A percentile compares a stretch with the other conserved stretches of the same genome.
Evolutionary conservation across 163 green algal species (phyloP).

Genomic region (Scenedesmus sp.): DNA sequence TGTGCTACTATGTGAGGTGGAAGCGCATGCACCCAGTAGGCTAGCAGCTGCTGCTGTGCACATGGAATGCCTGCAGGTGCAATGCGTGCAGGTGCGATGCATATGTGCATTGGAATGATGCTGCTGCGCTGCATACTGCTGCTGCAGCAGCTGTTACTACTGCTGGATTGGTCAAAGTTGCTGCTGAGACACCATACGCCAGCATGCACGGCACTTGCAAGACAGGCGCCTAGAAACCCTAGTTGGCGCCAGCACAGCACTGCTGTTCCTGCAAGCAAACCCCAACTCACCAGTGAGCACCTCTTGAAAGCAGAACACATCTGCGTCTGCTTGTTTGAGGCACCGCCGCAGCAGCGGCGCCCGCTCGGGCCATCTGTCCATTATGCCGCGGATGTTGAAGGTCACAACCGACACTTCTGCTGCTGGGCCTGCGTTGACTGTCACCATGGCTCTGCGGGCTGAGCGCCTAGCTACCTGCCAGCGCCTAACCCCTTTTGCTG

Average conservation of each 20-base stretch:
- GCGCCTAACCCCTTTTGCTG: conserved; percentile 21
- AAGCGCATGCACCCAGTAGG: background rate
- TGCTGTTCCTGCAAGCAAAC: background rate
- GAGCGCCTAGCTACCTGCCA: conserved; percentile 43
- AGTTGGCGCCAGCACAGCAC: background rate
- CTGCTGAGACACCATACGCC: background rate
- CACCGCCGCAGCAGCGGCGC: conserved; percentile 51
- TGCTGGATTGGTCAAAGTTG: background rate
- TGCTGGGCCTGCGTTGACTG: background rate
- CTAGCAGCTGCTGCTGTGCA: background rate
- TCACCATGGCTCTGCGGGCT: background rate
- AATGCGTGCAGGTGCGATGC: background rate
- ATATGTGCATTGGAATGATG: background rate
- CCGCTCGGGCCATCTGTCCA: conserved; percentile 62
- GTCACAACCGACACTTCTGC: conserved; percentile 52
- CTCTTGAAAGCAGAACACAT: conserved; percentile 69
- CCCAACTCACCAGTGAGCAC: conserved; percentile 58
- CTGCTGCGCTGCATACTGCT: background rate
- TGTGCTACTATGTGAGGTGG: background rate
- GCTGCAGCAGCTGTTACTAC: background rate
- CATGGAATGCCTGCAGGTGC: background rate
- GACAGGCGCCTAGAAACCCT: background rate
- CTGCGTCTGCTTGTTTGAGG: conserved; percentile 57
- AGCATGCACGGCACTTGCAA: background rate
- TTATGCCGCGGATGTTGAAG: conserved; percentile 64